Percentiles rank a stretch among this genome's conserved stretches.
phyloP scores from a whole-genome alignment of 2,329 filamentous ascomycete species.

The Fusarium sp. region DNA sequence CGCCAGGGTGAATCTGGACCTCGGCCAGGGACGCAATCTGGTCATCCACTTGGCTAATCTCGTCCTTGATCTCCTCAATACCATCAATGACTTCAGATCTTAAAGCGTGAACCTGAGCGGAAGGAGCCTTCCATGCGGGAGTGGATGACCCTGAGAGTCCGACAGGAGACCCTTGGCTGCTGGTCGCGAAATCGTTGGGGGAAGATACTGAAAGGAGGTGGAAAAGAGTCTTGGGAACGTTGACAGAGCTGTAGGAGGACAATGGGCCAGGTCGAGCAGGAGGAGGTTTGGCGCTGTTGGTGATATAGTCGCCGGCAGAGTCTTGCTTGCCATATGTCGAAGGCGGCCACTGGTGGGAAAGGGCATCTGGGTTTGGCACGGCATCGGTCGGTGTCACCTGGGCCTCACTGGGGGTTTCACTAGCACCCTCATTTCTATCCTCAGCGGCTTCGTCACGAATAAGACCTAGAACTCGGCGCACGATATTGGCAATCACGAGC shows the following conservation, averaged over 20 bases:
- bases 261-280: slow-evolving; percentile 69
- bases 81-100: slow-evolving; percentile 92
- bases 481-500: slow-evolving; percentile 93
- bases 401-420: slow-evolving; percentile 68
- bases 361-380: slow-evolving; percentile 46
- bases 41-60: slow-evolving; percentile 91
- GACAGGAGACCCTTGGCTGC: slow-evolving; percentile 58
- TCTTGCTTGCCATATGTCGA: slow-evolving; percentile 52
- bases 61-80: slow-evolving; percentile 95
- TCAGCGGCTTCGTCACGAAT: slow-evolving; percentile 92
- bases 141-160: slow-evolving; percentile 62
- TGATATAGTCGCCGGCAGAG: slow-evolving; percentile 46
- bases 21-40: slow-evolving; percentile 90
- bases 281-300: slow-evolving; percentile 45
- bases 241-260: slow-evolving; percentile 71
- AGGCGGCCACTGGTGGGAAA: slow-evolving; percentile 45
- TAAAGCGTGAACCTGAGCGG: slow-evolving; percentile 72
- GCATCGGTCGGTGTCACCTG: slow-evolving; percentile 55
- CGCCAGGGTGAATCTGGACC: slow-evolving; percentile 92
- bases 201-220: slow-evolving; percentile 82
- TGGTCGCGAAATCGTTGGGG: slow-evolving; percentile 54
- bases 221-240: slow-evolving; percentile 82
- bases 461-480: slow-evolving; percentile 87
- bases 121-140: slow-evolving; percentile 55
- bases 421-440: slow-evolving; percentile 72